Evolutionary conservation across 140 eudicot genomes (phyloP).

Genomic region (Erigeron philadelphicus): DNA sequence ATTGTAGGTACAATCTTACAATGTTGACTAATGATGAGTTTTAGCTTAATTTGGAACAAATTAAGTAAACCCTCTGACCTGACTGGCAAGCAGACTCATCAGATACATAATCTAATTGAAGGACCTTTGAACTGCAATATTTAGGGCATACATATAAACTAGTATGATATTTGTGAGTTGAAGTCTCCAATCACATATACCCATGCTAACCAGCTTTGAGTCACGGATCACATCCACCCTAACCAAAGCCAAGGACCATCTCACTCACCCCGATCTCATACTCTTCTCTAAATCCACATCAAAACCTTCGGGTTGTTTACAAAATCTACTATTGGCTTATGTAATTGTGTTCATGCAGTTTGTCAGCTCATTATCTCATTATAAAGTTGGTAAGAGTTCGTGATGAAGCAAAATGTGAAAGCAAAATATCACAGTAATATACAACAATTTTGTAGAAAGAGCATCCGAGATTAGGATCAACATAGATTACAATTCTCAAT

Average conservation of each 20-base stretch:
- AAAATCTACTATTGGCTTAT: too few species aligned
- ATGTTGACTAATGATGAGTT: not conserved
- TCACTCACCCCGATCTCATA: too few species aligned
- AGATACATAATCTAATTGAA: not conserved
- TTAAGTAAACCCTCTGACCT: not conserved
- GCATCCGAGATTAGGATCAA: constrained; percentile 18
- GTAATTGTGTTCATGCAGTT: not conserved
- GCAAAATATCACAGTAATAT: not conserved
- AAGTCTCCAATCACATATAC: too few species aligned
- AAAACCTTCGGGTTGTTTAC: too few species aligned
- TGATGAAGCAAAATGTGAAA: not conserved
- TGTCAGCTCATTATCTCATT: not conserved
- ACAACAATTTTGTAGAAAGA: not conserved
- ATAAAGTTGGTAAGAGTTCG: not conserved
- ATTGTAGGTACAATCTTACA: too few species aligned
- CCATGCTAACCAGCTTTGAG: too few species aligned
- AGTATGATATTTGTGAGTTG: too few species aligned
- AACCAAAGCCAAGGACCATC: too few species aligned
- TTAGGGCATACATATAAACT: too few species aligned
- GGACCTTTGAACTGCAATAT: too few species aligned
- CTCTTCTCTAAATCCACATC: too few species aligned
- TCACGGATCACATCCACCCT: too few species aligned
- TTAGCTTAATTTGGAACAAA: not conserved
- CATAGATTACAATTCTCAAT: constrained; percentile 20
- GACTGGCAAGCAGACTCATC: not conserved